Base-by-base conservation (phyloP, 495 filamentous ascomycete genomes). In the Aspergillus ellipticus region DNA sequence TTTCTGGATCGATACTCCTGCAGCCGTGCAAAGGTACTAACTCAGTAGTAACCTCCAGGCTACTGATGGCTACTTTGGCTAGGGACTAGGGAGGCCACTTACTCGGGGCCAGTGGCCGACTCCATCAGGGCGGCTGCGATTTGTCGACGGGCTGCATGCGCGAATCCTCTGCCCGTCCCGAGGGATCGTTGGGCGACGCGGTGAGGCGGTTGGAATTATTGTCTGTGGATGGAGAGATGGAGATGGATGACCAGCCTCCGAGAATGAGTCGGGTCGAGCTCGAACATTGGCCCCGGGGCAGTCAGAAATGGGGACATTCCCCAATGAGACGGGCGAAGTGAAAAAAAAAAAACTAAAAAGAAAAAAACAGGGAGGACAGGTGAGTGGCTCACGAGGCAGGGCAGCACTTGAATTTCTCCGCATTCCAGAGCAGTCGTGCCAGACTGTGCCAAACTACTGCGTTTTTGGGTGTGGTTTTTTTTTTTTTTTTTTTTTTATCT, bases 151-250 rank as follows among this genome's bases (percentile, higher is more conserved):
- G 51, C 52, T 54, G 28, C 31, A 47, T 20, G 22, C 24, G 42
- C 13, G 9, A 35, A 33, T 37, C 42, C 26, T 51, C 24, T 47
- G 37, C 19, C 39, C n/a, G 22, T 47, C 42, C 42, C 31, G 37
- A 55, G 51, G 41, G 41, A 55, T 60, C 15, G 54, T 63, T 63
- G 54, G 61, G 61, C 56, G 51, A 52, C 61, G 57, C 61, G 57
- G 61, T 60, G 61, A 63, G 57, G 61, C 57, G 56, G 56, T 53
- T 56, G 21, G 33, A 54, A 39, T 26, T 59, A 48, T 10, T 2
- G 33, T 3, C 33, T 37, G 33, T 37, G 33, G 51, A 39, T 55
- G 35, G 20, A 37, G n/a, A n/a, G n/a, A n/a, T n/a, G n/a, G n/a
- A n/a, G n/a, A n/a, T n/a, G n/a, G n/a, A n/a, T n/a, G n/a, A 11